A percentile compares a stretch with the other conserved stretches of the same genome.
phyloP scores from a whole-genome alignment of 192 early-diverging fungal species.

The Phlyctochytrium bullatum region DNA sequence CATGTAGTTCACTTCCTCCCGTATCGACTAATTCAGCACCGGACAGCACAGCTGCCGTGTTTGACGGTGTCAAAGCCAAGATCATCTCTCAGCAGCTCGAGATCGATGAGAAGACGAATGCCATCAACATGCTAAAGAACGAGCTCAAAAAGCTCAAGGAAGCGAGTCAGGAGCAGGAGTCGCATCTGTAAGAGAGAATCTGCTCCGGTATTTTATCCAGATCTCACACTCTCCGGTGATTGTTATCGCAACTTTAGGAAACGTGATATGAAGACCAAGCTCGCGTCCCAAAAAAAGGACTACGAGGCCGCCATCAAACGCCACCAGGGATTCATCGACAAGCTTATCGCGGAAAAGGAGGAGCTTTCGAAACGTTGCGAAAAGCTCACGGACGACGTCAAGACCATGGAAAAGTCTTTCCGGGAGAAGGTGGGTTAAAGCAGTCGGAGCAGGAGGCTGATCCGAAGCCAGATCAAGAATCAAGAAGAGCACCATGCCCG shows the following conservation, averaged over 20 bases:
- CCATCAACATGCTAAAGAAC: conserved; percentile 37
- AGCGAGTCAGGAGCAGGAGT: conserved; percentile 28
- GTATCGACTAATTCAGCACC: neutral
- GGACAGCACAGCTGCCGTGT: conserved; percentile 34
- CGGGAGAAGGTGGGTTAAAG: conserved; percentile 37
- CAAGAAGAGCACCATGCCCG: conserved; percentile 47
- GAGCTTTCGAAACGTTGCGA: conserved; percentile 53
- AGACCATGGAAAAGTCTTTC: conserved; percentile 45
- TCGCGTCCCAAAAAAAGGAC: conserved; percentile 54
- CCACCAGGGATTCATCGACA: conserved; percentile 59
- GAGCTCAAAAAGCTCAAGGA: conserved; percentile 44
- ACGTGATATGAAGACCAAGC: conserved; percentile 56
- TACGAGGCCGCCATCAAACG: conserved; percentile 60
- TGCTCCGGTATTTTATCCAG: neutral
- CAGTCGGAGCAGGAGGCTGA: neutral
- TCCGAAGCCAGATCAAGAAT: conserved; percentile 26
- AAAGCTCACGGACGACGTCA: conserved; percentile 48
- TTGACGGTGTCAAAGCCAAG: conserved; percentile 58
- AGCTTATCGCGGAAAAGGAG: conserved; percentile 55
- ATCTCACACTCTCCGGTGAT: neutral
- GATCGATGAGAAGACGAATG: conserved; percentile 45
- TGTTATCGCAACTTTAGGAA: conserved; percentile 30
- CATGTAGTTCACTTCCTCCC: neutral
- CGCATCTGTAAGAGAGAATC: conserved; percentile 29
- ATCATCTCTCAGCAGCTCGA: conserved; percentile 54